Evolutionary conservation across 108 stramenopile genomes (phyloP), one percentile per base, ranked within the genome.

Genomic region (Skeletonema marinoi): DNA sequence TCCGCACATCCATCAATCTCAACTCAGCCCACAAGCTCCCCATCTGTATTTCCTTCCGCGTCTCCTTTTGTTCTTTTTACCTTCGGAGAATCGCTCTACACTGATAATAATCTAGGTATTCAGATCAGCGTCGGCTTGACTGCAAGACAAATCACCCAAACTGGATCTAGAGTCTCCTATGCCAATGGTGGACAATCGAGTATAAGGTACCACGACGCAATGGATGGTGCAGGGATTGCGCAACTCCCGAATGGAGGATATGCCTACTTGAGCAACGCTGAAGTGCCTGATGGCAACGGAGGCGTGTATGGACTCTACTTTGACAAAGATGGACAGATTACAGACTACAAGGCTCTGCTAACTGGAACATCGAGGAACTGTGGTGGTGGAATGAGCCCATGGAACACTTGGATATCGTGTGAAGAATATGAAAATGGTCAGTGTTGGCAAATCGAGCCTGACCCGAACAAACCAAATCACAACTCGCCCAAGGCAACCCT

Each of bases 251-350:
- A 38, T 10, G 63, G 38, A 0, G 63, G 63, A 21, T 64, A 64
- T 39, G 63, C 25, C 30, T 90, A 90, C 61, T 61, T 87, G 7
- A 85, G 86, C 78, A 90, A 90, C 74, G 73, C 86, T 16, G 89
- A 90, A 73, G 68, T 8, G 32, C 54, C 33, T 30, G 2, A 1
- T 64, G 6, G 63, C 39, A 5, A 77, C 17, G 87, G 87, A 29
- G 88, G 88, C 1, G 88, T 87, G 29, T 84, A 85, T 19, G 84
- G 81, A 4, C 70, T 89, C 4, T 69, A 82, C 4, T 89, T 89
- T 60, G 62, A 87, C 62, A 60, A 76, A 42, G 19, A 80, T 25
- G 86, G 81, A 12, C 21, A 77, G 7, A 56, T 86, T 11, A 46
- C 74, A 0, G 66, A 81, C 32, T 89, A 89, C 71, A 42, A 71